These are phyloP conservation scores for Venustampulla echinocandica DNA, from an alignment of 495 filamentous ascomycete genomes.

Conservation along the genomic window DNA sequence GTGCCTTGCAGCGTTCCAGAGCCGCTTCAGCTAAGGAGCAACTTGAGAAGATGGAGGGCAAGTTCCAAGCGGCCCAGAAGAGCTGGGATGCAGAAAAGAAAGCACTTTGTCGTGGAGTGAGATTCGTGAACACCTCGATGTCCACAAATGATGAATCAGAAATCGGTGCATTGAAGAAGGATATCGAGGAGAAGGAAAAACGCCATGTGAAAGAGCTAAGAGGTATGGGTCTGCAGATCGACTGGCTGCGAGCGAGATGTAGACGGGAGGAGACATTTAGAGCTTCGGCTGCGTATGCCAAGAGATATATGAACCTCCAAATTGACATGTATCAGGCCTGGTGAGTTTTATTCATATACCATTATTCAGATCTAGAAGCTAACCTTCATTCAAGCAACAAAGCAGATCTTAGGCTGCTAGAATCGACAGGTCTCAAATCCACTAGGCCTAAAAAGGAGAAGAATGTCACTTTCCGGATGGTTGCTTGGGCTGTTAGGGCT, in stretches of 20 bases:
- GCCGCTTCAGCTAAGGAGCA: conserved; percentile 32
- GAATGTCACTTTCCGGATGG: conserved; percentile 26
- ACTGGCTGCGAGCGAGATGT: conserved; percentile 74
- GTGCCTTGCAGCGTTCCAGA: conserved; percentile 39
- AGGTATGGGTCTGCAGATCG: conserved; percentile 78
- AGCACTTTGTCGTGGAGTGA: conserved; percentile 31
- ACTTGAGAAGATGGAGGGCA: conserved; percentile 38
- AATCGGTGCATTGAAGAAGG: conserved; percentile 18
- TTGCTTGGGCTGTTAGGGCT: conserved; percentile 14
- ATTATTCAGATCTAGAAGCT: conserved; percentile 4
- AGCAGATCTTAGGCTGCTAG: conserved; percentile 75
- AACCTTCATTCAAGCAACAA: conserved; percentile 61
- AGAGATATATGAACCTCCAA: conserved; percentile 70
- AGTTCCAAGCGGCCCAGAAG: conserved; percentile 29
- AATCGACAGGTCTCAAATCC: conserved; percentile 60
- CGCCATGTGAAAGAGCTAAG: conserved; percentile 72
- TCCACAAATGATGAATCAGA: conserved; percentile 22
- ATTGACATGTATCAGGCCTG: conserved; percentile 75
- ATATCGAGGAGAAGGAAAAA: conserved; percentile 32
- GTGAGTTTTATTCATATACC: conserved; percentile 46
- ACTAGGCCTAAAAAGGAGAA: conserved; percentile 31
- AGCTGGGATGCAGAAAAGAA: conserved; percentile 39
- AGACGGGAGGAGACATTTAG: conserved; percentile 74
- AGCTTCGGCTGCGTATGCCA: conserved; percentile 65
- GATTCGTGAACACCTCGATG: conserved; percentile 33